Evolutionary conservation across 352 stramenopile species (phyloP), one percentile per base, ranked within the genome.

Genomic region (Globisporangium apiculatum): DNA sequence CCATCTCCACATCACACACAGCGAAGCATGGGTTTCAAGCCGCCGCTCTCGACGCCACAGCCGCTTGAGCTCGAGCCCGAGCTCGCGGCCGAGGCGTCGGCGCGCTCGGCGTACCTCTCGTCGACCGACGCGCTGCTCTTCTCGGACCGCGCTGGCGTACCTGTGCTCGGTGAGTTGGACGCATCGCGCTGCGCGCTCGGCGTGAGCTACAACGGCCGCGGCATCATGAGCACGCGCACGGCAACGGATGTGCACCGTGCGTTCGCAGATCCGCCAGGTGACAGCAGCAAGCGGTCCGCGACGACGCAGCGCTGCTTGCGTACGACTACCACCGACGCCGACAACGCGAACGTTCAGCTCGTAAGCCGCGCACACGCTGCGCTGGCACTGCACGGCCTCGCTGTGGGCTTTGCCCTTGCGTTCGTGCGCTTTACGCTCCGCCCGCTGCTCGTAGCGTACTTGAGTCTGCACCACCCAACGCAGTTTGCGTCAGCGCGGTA

Each of bases 361-460:
- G 62, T 82, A 48, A 76, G 61, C 47, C 48, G 53, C 4, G 62
- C 46, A 43, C 73, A 88, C 43, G 56, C 61, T 0, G 80, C 74
- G 2, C 70, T 89, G 10, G 69, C 69, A 10, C 48, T 78, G 36
- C 75, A 65, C 1, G 68, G 67, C 5, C 58, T 76, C 10, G 54
- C 51, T 8, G 62, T 58, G 8, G 76, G 76, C 4, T 68, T 71
- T 35, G 47, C 53, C 1, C 38, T 70, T 43, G 68, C 66, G 0
- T 63, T 86, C 54, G 53, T 79, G 36, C 64, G 55, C 31, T 65
- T 68, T 24, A 70, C 38, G 1, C 82, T 75, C 58, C 72, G 68
- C 0, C 74, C 72, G n/a, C 48, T 83, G 40, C 72, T 88, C 9
- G 64, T 75, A 17, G 63, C 63, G 55, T 81, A 71, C 51, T 40